Evolutionary conservation across 192 early-diverging fungal genomes (phyloP).

Genomic region (Podila clonocystis): DNA sequence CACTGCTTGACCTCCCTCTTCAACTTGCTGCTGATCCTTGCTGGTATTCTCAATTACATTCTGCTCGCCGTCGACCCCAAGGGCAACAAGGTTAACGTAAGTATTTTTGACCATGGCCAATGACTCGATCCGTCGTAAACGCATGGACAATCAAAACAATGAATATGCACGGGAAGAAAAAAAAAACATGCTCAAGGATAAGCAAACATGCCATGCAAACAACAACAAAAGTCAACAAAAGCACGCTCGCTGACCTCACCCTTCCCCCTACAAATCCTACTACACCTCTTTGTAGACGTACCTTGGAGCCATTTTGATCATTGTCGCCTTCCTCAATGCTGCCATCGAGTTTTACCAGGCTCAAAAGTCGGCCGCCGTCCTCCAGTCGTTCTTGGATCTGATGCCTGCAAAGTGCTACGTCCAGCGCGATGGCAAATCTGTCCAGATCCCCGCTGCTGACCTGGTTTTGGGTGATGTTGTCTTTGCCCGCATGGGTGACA

Average conservation of each 20-base stretch:
- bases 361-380: constrained; percentile 88
- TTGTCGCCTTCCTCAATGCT: constrained; percentile 91
- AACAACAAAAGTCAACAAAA: neutral
- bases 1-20: constrained; percentile 82
- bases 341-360: constrained; percentile 93
- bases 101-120: constrained; percentile 8
- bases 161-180: neutral
- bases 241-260: neutral
- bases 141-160: neutral
- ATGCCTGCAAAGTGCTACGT: constrained; percentile 87
- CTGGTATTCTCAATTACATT: constrained; percentile 85
- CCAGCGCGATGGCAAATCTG: constrained; percentile 79
- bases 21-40: constrained; percentile 88
- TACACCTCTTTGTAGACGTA: constrained; percentile 69
- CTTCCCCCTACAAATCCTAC: neutral
- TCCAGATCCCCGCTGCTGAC: constrained; percentile 72
- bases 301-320: constrained; percentile 89
- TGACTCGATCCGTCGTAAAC: neutral
- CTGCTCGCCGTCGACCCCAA: constrained; percentile 80
- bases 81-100: constrained; percentile 82
- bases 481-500: constrained; percentile 92
- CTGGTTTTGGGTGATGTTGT: constrained; percentile 92
- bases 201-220: neutral
- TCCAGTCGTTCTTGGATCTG: constrained; percentile 93
- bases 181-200: neutral